Percentiles rank a stretch among this genome's conserved stretches.
phyloP scores from a whole-genome alignment of 2,329 filamentous ascomycete species.

The Delphinella strobiligena region DNA sequence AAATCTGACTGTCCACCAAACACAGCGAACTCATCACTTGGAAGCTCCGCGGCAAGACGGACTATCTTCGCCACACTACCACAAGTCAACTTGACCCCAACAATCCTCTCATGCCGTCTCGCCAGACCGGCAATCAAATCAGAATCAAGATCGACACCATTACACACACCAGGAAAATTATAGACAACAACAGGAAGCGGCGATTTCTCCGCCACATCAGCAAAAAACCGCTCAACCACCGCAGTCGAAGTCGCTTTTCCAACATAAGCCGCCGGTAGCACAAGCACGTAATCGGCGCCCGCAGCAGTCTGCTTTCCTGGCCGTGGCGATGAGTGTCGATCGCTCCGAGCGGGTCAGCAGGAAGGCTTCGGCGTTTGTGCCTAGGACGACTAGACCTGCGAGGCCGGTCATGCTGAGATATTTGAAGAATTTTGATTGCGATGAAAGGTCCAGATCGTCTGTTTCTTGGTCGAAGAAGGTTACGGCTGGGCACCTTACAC shows the following conservation, averaged over 20 bases:
- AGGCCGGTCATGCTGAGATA: slow-evolving; percentile 32
- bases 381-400: slow-evolving; percentile 33
- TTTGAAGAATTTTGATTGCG: slow-evolving; percentile 31
- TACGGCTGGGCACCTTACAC: slow-evolving; percentile 29
- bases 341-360: slow-evolving; percentile 33
- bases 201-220: slow-evolving; percentile 43
- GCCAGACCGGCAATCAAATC: slow-evolving; percentile 46
- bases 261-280: slow-evolving; percentile 35
- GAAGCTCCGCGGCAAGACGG: slow-evolving; percentile 40
- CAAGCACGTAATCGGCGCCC: slow-evolving; percentile 30
- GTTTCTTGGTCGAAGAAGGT: slow-evolving; percentile 32
- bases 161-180: slow-evolving; percentile 58
- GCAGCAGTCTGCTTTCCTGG: slow-evolving; percentile 30
- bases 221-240: slow-evolving; percentile 31
- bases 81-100: slow-evolving; percentile 56
- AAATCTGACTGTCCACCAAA: slow-evolving; percentile 61
- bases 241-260: slow-evolving; percentile 29
- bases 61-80: slow-evolving; percentile 50
- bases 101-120: slow-evolving; percentile 40
- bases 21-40: slow-evolving; percentile 45
- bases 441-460: slow-evolving; percentile 28
- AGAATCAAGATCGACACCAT: slow-evolving; percentile 56
- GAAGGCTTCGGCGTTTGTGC: slow-evolving; percentile 36
- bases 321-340: slow-evolving; percentile 20
- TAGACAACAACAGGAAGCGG: slow-evolving; percentile 56